Base-by-base conservation (phyloP, 805 yeast species). In the Yamadazyma kitorensis region DNA sequence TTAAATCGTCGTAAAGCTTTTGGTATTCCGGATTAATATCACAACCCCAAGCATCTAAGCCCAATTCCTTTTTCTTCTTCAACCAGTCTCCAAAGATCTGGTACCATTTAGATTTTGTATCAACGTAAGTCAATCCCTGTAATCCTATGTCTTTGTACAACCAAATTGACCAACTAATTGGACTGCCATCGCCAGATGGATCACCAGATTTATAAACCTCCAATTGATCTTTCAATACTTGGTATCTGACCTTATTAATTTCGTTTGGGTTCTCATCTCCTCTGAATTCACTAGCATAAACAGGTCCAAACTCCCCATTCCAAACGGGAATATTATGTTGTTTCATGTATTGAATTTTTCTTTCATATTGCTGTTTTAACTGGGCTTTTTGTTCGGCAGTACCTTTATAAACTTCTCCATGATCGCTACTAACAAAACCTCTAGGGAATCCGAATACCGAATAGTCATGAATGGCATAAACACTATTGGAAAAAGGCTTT, bases 291-390 rank as follows among this genome's bases (percentile, higher is more conserved):
- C 70, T 57, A 7, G 71, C 63, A 42, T 68, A 67, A 18, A 70
- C 72, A 6, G 76, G 73, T 16, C 76, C 73, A 50, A 70, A 67
- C 48, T 71, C 72, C 23, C 76, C 76, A 46, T 68, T 68, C 76
- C 76, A 70, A 13, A 70, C 72, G 1, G 76, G 74, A 10, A 68
- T 70, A 7, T 57, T 43, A 39, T 54, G 40, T 20, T 55, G 39
- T 20, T 38, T 42, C 62, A 65, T 64, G 48, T 55, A 66, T 39
- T 66, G 64, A 38, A 69, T 48, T 47, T 70, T 70, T 28, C 72
- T 48, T 24, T 57, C 47, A 44, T 66, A 70, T 41, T 58, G 67
- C 10, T 35, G 31, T 31, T 51, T 39, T 33, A 70, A 44, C 44
- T 59, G 62, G 22, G 37, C 54, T 29, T 41, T 49, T 42, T 70